These are phyloP conservation scores for Fusarium neocosmosporiellum DNA, from an alignment of 2,329 filamentous ascomycete species.

Conservation along the genomic window DNA sequence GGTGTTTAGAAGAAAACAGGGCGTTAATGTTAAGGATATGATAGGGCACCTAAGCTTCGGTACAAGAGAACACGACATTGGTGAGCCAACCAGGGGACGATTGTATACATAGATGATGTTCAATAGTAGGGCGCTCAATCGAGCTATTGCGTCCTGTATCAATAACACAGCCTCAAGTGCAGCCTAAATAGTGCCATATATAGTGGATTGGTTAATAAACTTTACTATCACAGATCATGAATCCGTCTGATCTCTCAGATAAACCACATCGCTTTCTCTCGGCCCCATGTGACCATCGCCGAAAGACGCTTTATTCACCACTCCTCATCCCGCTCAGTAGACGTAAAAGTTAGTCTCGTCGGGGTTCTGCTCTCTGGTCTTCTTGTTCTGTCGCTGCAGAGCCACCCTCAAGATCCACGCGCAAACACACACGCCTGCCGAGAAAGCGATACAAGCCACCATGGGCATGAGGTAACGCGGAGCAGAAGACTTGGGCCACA, in stretches of 20 bases:
- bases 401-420: slow-evolving; percentile 52
- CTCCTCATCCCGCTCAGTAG: slow-evolving; percentile 29
- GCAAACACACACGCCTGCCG: slow-evolving; percentile 48
- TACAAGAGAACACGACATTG: not conserved
- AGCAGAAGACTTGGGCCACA: slow-evolving; percentile 29
- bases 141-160: too few relatives aligned
- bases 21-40: not conserved
- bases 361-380: slow-evolving; percentile 39
- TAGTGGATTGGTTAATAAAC: not conserved
- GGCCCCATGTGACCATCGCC: not conserved
- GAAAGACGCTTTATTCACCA: not conserved
- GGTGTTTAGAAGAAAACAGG: not conserved
- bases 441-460: slow-evolving; percentile 39
- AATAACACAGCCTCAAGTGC: too few relatives aligned
- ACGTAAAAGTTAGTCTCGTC: slow-evolving; percentile 45
- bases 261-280: not conserved
- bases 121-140: too few relatives aligned
- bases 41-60: not conserved
- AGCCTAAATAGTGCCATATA: too few relatives aligned
- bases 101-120: too few relatives aligned
- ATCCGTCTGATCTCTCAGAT: not conserved
- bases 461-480: slow-evolving; percentile 27
- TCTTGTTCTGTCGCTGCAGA: slow-evolving; percentile 51
- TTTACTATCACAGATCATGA: not conserved
- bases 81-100: not conserved